A percentile compares a stretch with the other conserved stretches of the same genome.
These are phyloP conservation scores for Cladochytrium replicatum DNA, from an alignment of 192 early-diverging fungal species.

Conservation along the genomic window DNA sequence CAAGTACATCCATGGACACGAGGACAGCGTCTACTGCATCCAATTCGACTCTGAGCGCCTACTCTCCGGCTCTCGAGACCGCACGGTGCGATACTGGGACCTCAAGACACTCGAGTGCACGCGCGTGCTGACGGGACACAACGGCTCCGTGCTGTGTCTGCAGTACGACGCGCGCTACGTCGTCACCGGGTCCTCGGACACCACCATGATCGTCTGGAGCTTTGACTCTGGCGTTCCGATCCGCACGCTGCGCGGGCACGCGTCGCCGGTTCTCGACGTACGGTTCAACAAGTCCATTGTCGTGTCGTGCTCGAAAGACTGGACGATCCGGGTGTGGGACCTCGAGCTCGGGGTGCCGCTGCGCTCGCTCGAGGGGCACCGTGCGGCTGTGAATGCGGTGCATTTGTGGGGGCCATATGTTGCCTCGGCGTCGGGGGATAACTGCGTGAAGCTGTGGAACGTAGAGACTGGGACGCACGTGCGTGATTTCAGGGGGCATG, in stretches of 20 bases:
- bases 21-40: conserved; percentile 49
- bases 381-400: conserved; percentile 91
- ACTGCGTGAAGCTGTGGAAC: conserved; percentile 72
- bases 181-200: conserved; percentile 41
- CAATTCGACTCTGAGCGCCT: conserved; percentile 35
- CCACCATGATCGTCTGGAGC: conserved; percentile 43
- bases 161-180: conserved; percentile 38
- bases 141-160: conserved; percentile 44
- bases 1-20: conserved; percentile 29
- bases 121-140: conserved; percentile 27
- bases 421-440: conserved; percentile 78
- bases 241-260: conserved; percentile 59
- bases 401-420: conserved; percentile 60
- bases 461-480: conserved; percentile 56
- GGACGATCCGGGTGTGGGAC: conserved; percentile 82
- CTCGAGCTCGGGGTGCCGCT: conserved; percentile 43
- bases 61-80: conserved; percentile 37
- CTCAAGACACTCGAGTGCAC: conserved; percentile 13
- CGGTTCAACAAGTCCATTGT: conserved; percentile 64
- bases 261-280: conserved; percentile 74
- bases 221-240: conserved; percentile 38
- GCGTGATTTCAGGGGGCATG: conserved; percentile 69
- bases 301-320: conserved; percentile 89
- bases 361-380: conserved; percentile 66
- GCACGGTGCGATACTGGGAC: conserved; percentile 38